Conservation (phyloP, 2,329 filamentous ascomycete species). For the Paracoccidioides lutzii region DNA sequence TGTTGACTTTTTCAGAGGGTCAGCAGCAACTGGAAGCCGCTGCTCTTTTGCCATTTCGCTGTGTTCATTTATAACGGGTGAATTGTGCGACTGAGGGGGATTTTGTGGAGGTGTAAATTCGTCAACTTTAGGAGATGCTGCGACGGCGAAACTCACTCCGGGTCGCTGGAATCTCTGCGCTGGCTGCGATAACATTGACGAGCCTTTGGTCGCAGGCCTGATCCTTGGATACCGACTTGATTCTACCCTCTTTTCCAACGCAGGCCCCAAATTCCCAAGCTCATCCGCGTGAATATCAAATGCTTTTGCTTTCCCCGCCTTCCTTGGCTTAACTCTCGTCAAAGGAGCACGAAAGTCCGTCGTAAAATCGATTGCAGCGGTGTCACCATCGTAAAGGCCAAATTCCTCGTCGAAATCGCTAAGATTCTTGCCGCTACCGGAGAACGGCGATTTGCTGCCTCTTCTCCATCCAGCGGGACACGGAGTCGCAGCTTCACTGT, state of each 20-base stretch:
- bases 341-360: slow-evolving; percentile 24
- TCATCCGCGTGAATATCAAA: slow-evolving; percentile 31
- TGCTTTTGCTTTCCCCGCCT: slow-evolving; percentile 16
- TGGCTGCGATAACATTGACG: slow-evolving; percentile 28
- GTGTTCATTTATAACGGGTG: background rate
- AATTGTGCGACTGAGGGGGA: background rate
- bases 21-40: slow-evolving; percentile 7
- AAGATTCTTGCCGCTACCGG: slow-evolving; percentile 12
- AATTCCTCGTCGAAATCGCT: slow-evolving; percentile 16
- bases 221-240: slow-evolving; percentile 1
- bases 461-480: slow-evolving; percentile 19
- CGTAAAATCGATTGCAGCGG: slow-evolving; percentile 29
- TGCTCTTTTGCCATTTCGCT: slow-evolving; percentile 8
- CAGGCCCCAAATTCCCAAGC: background rate
- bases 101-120: background rate
- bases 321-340: slow-evolving; percentile 19
- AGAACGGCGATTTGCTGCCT: slow-evolving; percentile 11
- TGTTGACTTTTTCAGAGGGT: slow-evolving; percentile 20
- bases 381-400: slow-evolving; percentile 20
- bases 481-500: slow-evolving; percentile 21
- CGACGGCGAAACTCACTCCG: slow-evolving; percentile 16
- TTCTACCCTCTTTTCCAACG: slow-evolving; percentile 9
- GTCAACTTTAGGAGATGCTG: slow-evolving; percentile 5
- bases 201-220: slow-evolving; percentile 11
- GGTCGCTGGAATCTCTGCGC: slow-evolving; percentile 28